Percentiles rank a stretch among this genome's conserved stretches.
These are phyloP conservation scores for Ziziphus jujuba DNA, from an alignment of 306 rosid genomes.

Conservation along the genomic window DNA sequence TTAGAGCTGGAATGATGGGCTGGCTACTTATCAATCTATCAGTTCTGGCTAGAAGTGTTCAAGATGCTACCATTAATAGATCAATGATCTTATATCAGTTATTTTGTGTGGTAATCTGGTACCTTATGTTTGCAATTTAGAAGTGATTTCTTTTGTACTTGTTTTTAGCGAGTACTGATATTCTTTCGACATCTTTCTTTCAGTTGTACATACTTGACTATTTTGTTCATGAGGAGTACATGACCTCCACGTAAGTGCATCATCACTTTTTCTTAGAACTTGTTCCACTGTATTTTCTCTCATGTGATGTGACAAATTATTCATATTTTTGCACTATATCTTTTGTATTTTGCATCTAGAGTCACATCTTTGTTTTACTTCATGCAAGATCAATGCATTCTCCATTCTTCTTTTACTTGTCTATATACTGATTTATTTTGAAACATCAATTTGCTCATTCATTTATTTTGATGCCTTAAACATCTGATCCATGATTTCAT, in stretches of 20 bases:
- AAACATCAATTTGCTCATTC: not conserved
- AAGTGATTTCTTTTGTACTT: not conserved
- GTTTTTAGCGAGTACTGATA: conserved; percentile 10
- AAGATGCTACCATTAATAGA: conserved; percentile 55
- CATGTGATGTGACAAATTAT: not conserved
- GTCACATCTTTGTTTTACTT: no score
- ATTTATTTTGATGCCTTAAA: not conserved
- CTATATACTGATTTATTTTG: not conserved
- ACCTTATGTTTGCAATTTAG: not conserved
- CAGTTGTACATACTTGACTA: conserved; percentile 91
- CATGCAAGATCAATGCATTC: no score
- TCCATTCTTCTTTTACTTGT: not conserved
- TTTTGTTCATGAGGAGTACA: conserved; percentile 88
- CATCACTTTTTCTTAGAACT: conserved; percentile 2
- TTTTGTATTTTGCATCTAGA: no score
- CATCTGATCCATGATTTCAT: conserved; percentile 6
- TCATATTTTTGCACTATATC: no score
- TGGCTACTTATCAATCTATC: conserved; percentile 91
- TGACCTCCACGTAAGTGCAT: conserved; percentile 95
- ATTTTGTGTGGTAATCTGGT: conserved; percentile 67
- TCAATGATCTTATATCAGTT: conserved; percentile 90
- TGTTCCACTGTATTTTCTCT: conserved; percentile 4
- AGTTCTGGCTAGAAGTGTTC: conserved; percentile 64
- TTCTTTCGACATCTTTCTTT: conserved; percentile 22
- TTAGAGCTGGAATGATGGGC: conserved; percentile 99